Conservation (phyloP, 495 filamentous ascomycete species). For the Penicillium cosmopolitanum region DNA sequence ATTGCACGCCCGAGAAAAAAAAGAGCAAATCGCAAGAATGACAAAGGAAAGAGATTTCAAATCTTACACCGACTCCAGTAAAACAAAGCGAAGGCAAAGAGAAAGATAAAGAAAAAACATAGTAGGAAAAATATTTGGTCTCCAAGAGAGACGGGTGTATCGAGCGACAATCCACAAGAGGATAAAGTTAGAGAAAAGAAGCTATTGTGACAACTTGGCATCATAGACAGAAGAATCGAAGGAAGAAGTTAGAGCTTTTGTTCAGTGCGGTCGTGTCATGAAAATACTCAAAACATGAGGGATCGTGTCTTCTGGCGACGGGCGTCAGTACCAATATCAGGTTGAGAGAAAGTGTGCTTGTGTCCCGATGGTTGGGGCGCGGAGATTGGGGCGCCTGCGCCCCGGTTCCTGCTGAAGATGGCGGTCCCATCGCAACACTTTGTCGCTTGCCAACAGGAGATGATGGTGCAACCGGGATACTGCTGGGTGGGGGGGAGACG, state of each 20-base stretch:
- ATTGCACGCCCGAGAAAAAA: conserved; percentile 20
- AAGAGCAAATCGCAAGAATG: conserved; percentile 21
- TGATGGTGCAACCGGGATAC: conserved; percentile 14
- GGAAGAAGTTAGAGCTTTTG: conserved; percentile 14
- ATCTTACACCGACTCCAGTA: conserved; percentile 35
- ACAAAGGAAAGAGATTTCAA: conserved; percentile 10
- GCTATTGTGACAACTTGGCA: conserved; percentile 37
- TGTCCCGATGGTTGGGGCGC: conserved; percentile 33
- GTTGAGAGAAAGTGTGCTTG: conserved; percentile 50
- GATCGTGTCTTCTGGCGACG: conserved; percentile 51
- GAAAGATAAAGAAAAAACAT: conserved; percentile 11
- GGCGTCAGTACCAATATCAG: conserved; percentile 42
- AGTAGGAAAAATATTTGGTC: conserved; percentile 1
- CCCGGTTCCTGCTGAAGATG: conserved; percentile 35
- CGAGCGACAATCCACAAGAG: conserved; percentile 9
- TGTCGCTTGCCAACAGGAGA: conserved; percentile 33
- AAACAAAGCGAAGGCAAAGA: conserved; percentile 12
- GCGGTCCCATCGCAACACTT: conserved; percentile 26
- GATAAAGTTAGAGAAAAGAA: conserved; percentile 15
- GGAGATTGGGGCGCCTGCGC: conserved; percentile 32
- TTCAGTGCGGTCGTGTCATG: conserved; percentile 11
- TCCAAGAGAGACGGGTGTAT: conserved; percentile 16
- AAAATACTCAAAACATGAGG: conserved; percentile 40
- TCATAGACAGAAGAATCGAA: conserved; percentile 37
- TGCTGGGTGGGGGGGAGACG: conserved; percentile 25